A percentile compares a stretch with the other conserved stretches of the same genome.
phyloP scores from a whole-genome alignment of 352 stramenopile genomes.

The Pythium apleroticum region DNA sequence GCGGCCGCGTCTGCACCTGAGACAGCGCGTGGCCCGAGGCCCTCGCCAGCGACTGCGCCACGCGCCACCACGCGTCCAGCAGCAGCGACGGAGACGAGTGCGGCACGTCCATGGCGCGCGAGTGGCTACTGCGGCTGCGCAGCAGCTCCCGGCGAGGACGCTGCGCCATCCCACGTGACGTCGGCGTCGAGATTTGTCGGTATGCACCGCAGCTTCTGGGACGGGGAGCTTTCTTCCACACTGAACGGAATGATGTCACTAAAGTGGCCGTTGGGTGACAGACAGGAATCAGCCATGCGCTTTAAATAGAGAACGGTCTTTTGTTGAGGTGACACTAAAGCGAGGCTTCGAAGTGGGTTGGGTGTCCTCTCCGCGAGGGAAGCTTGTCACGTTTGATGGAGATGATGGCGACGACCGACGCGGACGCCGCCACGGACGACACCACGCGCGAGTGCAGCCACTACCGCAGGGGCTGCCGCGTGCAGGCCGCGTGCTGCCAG shows the following conservation, averaged over 20 bases:
- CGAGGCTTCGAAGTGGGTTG: not conserved
- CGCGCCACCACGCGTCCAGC: constrained; percentile 17
- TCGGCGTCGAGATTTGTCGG: too few species aligned
- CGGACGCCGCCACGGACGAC: not conserved
- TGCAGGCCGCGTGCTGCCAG: constrained; percentile 72
- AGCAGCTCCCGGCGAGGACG: not conserved
- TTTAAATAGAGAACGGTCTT: constrained; percentile 6
- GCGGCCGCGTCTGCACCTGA: constrained; percentile 31
- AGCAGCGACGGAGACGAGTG: constrained; percentile 8
- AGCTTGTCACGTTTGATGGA: not conserved
- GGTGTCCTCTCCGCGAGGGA: not conserved
- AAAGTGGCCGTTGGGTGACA: not conserved
- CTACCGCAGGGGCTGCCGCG: constrained; percentile 64
- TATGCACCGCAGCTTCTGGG: too few species aligned
- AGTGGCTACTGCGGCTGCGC: constrained; percentile 2
- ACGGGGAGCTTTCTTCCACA: not conserved
- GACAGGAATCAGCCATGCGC: not conserved
- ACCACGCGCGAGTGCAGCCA: constrained; percentile 40
- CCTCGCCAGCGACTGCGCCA: constrained; percentile 27
- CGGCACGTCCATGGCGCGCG: constrained; percentile 17
- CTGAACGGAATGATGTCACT: not conserved
- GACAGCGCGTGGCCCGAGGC: constrained; percentile 27
- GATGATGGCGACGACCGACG: not conserved
- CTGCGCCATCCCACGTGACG: constrained; percentile 10
- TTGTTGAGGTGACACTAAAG: not conserved